Evolutionary conservation across 441 rosid species (phyloP), one percentile per base, ranked within the genome.

Genomic region (Bocquillonia castaneifolia): DNA sequence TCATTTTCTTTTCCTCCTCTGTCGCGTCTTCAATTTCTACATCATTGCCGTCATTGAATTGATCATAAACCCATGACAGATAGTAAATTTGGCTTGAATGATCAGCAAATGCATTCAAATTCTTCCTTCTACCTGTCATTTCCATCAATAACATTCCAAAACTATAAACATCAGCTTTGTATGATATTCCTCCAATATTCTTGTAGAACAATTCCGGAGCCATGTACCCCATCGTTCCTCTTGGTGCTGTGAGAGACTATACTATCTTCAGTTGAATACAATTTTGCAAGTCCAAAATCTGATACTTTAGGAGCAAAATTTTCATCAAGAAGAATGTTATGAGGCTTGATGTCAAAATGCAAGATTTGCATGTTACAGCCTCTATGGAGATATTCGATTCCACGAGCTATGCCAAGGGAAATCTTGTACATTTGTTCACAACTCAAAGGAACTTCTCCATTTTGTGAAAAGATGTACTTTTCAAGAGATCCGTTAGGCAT

Each of bases 401-500:
- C 73, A n/a, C 77, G 69, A 29, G 73, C 73, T 0, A 63, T 32
- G 12, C 77, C 77, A 0, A 68, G 34, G 13, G 65, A 63, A 28
- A 68, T 74, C 23, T 68, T 60, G 14, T 45, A 36, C 69, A 68
- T 47, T 22, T 55, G n/a, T 55, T 68, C 58, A 44, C 69, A 74
- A 9, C 66, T 55, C 59, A 75, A 55, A 10, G 20, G 4, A 3
- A 6, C 20, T 6, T 25, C 6, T 31, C 67, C 71, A 59, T 70
- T 44, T 20, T 53, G 26, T 1, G 60, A 48, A 23, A 53, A 34
- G 10, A 66, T 44, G 20, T 66, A 75, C 26, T 61, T 75, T 6
- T 70, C 75, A n/a, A 75, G 75, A 28, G 78, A 75, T 10, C 69
- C 75, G 32, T 71, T 62, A n/a, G n/a, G n/a, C n/a, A n/a, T n/a